Conservation (phyloP, 108 stramenopile genomes). For the Skeletonema tropicum region DNA sequence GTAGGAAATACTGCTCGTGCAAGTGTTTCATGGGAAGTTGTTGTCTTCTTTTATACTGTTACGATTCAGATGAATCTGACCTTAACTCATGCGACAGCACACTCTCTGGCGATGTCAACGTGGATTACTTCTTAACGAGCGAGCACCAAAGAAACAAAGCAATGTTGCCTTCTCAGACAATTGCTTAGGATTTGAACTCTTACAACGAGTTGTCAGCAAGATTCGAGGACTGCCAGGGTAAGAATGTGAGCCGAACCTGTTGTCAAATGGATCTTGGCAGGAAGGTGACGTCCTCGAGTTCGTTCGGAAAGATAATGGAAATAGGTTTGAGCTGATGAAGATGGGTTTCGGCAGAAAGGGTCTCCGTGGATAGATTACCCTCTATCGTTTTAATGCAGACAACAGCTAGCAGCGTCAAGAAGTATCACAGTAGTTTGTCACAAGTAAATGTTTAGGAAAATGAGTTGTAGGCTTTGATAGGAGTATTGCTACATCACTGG, state of each 20-base stretch:
- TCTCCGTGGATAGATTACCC: neutral
- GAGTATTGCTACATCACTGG: too few species aligned
- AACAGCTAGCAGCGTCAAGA: too few species aligned
- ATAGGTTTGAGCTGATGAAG: slow-evolving; percentile 14
- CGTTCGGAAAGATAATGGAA: slow-evolving; percentile 54
- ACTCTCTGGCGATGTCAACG: slow-evolving; percentile 1
- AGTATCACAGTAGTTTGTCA: neutral
- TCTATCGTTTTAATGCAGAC: too few species aligned
- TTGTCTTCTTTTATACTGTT: slow-evolving; percentile 11
- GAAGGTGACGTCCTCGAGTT: slow-evolving; percentile 54
- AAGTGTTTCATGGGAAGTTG: neutral
- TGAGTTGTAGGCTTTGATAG: too few species aligned
- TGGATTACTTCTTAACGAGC: slow-evolving; percentile 58
- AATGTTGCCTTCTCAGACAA: slow-evolving; percentile 16
- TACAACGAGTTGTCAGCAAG: slow-evolving; percentile 30
- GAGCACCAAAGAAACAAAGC: slow-evolving; percentile 44
- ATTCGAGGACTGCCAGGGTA: slow-evolving; percentile 49
- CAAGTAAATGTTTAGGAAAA: neutral
- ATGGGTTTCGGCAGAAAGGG: neutral
- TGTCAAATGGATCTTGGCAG: slow-evolving; percentile 67
- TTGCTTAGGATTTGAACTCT: slow-evolving; percentile 48
- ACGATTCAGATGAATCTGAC: slow-evolving; percentile 21
- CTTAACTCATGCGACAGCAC: slow-evolving; percentile 7
- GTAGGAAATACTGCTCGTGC: neutral
- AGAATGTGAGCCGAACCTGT: slow-evolving; percentile 42